Conservation (phyloP, 1,284 basidiomycete genomes). For the Apiotrichum laibachii region DNA sequence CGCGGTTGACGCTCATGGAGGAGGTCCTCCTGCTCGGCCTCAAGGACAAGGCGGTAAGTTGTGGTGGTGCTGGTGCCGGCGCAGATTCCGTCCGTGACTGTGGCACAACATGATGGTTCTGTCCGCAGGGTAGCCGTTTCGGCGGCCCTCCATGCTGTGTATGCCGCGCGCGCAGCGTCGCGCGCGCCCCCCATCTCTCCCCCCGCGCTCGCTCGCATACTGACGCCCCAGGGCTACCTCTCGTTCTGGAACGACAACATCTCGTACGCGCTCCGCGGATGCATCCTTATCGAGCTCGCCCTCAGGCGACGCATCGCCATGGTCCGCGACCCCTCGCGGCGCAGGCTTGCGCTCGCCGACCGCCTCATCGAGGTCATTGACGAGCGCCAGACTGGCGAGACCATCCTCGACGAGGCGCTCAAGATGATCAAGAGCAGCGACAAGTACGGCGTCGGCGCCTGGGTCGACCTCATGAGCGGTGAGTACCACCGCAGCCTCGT, state of each 20-base stretch:
- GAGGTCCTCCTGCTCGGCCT: slow-evolving; percentile 89
- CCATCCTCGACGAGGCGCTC: slow-evolving; percentile 89
- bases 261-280: slow-evolving; percentile 89
- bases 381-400: slow-evolving; percentile 87
- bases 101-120: neutral
- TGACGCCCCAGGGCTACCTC: slow-evolving; percentile 68
- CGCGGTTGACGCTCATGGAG: slow-evolving; percentile 91
- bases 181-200: no score
- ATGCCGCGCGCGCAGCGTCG: no score
- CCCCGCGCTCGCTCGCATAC: no score
- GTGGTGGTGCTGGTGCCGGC: slow-evolving; percentile 37
- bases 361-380: slow-evolving; percentile 86
- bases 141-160: no score
- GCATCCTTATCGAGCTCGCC: slow-evolving; percentile 91
- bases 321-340: slow-evolving; percentile 74
- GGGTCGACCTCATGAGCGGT: slow-evolving; percentile 93
- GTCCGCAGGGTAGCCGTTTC: no score
- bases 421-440: slow-evolving; percentile 82
- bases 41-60: slow-evolving; percentile 79
- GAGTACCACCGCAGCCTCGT: slow-evolving; percentile 35
- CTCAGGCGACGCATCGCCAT: slow-evolving; percentile 84
- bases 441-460: slow-evolving; percentile 81
- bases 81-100: neutral
- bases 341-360: slow-evolving; percentile 73
- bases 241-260: slow-evolving; percentile 99